A percentile compares a stretch with the other conserved stretches of the same genome.
These are phyloP conservation scores for Dittrichia graveolens DNA, from an alignment of 129 eudicot species.

Conservation along the genomic window DNA sequence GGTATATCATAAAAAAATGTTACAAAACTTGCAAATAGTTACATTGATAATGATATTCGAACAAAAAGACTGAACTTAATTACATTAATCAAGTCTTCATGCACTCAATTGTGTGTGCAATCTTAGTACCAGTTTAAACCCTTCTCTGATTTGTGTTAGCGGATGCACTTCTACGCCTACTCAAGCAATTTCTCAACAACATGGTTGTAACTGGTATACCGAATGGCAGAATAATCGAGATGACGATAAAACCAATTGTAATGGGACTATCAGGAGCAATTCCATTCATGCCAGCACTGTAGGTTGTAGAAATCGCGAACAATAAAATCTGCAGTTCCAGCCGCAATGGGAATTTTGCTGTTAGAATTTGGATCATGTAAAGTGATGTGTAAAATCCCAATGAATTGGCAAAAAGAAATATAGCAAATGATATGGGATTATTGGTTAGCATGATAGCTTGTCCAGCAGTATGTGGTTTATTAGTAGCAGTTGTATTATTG, in stretches of 20 bases:
- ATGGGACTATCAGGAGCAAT: constrained; percentile 25
- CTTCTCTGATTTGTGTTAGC: constrained; percentile 5
- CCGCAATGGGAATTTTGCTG: constrained; percentile 41
- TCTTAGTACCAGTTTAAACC: background rate
- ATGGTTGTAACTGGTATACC: constrained; percentile 11
- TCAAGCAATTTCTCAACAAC: background rate
- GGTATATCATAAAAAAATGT: too few species aligned
- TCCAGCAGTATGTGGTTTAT: constrained; percentile 35
- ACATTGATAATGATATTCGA: background rate
- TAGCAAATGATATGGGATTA: background rate
- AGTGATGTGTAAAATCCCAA: constrained; percentile 41
- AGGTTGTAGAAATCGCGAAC: constrained; percentile 33
- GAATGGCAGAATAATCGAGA: constrained; percentile 17
- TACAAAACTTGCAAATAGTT: too few species aligned
- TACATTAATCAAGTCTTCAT: too few species aligned
- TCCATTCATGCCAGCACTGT: constrained; percentile 25
- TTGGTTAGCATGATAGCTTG: constrained; percentile 37
- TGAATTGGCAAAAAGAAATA: constrained; percentile 38
- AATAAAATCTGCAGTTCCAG: constrained; percentile 34
- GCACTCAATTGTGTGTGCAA: too few species aligned
- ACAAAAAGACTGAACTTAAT: background rate
- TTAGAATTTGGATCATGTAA: constrained; percentile 35
- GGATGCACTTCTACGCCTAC: background rate
- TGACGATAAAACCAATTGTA: background rate
- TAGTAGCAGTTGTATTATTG: background rate